These are phyloP conservation scores for Tylopilus felleus DNA, from an alignment of 768 basidiomycete species.

Conservation along the genomic window DNA sequence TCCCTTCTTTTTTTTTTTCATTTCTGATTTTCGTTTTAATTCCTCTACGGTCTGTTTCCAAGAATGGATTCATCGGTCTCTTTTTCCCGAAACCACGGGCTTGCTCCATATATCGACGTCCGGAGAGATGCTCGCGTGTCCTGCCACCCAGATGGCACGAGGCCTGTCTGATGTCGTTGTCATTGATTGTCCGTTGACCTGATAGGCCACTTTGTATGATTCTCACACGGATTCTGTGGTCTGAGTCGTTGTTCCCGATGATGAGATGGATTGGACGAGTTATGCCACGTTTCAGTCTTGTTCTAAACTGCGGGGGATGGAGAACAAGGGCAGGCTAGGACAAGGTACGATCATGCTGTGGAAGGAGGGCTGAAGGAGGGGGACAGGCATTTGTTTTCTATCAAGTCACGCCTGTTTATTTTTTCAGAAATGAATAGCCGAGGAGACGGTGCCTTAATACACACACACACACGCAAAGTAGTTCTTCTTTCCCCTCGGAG, in stretches of 20 bases:
- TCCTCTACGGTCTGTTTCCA: not conserved
- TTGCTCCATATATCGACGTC: not conserved
- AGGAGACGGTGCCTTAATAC: constrained; percentile 17
- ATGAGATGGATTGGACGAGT: not conserved
- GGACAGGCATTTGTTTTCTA: not conserved
- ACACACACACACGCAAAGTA: not conserved
- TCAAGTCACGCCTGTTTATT: not conserved
- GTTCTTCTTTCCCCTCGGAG: too few species aligned
- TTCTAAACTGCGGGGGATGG: too few species aligned
- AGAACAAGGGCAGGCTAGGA: not conserved
- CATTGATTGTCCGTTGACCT: not conserved
- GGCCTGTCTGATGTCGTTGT: too few species aligned
- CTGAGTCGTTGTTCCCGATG: not conserved
- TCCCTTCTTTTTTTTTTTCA: not conserved
- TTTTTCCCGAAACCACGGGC: constrained; percentile 1
- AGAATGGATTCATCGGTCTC: constrained; percentile 19
- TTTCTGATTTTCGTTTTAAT: not conserved
- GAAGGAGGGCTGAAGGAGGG: not conserved
- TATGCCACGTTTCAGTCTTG: not conserved
- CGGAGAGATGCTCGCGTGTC: constrained; percentile 7
- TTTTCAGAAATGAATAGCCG: constrained; percentile 14
- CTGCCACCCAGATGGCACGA: not conserved
- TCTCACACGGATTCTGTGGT: not conserved
- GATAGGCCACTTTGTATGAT: too few species aligned
- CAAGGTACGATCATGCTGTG: too few species aligned